These are phyloP conservation scores for Penicillium sp. DNA, from an alignment of 2,329 filamentous ascomycete species.

Conservation along the genomic window DNA sequence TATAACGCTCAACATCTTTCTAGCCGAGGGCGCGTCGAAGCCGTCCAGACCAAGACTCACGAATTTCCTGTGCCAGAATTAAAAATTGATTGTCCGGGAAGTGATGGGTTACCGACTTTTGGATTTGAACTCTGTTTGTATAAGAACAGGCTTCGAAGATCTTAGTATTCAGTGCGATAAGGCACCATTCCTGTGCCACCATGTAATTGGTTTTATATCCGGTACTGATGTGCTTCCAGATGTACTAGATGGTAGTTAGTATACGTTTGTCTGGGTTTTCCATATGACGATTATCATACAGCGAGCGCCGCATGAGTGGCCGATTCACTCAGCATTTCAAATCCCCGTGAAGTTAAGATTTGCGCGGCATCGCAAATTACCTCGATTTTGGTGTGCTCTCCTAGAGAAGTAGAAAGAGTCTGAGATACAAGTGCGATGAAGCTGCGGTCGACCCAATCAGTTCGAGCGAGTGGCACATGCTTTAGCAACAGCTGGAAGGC, in stretches of 20 bases:
- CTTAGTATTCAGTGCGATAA: slow-evolving; percentile 60
- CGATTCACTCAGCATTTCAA: slow-evolving; percentile 54
- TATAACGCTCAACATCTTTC: not conserved
- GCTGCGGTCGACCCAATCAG: slow-evolving; percentile 54
- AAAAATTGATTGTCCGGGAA: not conserved
- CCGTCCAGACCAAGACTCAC: slow-evolving; percentile 64
- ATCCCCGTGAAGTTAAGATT: slow-evolving; percentile 46
- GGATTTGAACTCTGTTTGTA: slow-evolving; percentile 66
- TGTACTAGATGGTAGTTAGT: slow-evolving; percentile 52
- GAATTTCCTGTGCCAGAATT: slow-evolving; percentile 59
- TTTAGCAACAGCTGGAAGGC: slow-evolving; percentile 63
- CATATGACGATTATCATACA: slow-evolving; percentile 25
- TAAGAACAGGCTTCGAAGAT: slow-evolving; percentile 67
- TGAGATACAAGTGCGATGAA: slow-evolving; percentile 70
- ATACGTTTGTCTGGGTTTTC: not conserved
- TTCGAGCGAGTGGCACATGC: slow-evolving; percentile 49
- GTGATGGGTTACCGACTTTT: slow-evolving; percentile 51
- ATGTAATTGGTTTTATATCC: slow-evolving; percentile 49
- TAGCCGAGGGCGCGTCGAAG: not conserved
- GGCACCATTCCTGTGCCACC: slow-evolving; percentile 69
- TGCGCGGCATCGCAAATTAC: slow-evolving; percentile 18
- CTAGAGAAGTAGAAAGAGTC: slow-evolving; percentile 42
- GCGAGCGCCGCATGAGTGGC: slow-evolving; percentile 55
- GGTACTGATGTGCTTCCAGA: slow-evolving; percentile 78
- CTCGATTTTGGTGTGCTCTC: slow-evolving; percentile 41